Percentiles rank a stretch among this genome's conserved stretches.
phyloP scores from a whole-genome alignment of 2,329 filamentous ascomycete species.

The Pseudonectria foliicola region DNA sequence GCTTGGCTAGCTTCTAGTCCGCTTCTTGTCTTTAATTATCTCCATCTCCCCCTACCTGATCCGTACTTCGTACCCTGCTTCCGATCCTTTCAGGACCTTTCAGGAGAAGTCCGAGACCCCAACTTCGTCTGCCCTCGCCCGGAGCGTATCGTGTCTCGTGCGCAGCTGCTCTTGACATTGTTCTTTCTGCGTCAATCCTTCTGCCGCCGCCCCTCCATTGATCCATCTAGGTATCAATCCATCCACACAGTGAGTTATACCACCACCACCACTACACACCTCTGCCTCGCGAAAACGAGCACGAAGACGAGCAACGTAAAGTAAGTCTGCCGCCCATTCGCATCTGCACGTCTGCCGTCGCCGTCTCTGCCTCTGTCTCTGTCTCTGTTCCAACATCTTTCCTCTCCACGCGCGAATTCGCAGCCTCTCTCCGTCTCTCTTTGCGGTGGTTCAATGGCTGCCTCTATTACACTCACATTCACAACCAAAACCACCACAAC shows the following conservation, averaged over 20 bases:
- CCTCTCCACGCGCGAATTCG: too few relatives aligned
- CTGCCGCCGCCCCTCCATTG: too few relatives aligned
- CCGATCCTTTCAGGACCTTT: slow-evolving; percentile 3
- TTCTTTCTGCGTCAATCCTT: too few relatives aligned
- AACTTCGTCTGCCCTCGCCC: too few relatives aligned
- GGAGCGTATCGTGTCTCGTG: too few relatives aligned
- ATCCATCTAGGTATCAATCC: too few relatives aligned
- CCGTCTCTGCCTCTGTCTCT: background rate
- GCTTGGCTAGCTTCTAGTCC: slow-evolving; percentile 1
- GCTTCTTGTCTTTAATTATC: slow-evolving; percentile 14
- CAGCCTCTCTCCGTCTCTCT: slow-evolving; percentile 1
- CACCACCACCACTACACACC: slow-evolving; percentile 9
- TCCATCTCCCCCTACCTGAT: slow-evolving; percentile 13
- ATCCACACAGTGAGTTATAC: slow-evolving; percentile 4
- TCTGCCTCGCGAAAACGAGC: slow-evolving; percentile 12
- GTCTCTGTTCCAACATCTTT: background rate
- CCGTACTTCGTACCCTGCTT: slow-evolving; percentile 1
- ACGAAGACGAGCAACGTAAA: slow-evolving; percentile 14
- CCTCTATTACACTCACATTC: slow-evolving; percentile 10
- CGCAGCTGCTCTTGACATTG: too few relatives aligned
- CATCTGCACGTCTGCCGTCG: slow-evolving; percentile 4
- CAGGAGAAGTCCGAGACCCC: background rate
- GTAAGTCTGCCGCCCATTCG: too few relatives aligned
- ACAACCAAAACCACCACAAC: slow-evolving; percentile 8
- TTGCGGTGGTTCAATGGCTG: slow-evolving; percentile 13